Conservation (phyloP, 140 eudicot genomes). For the Stevia rebaudiana region DNA sequence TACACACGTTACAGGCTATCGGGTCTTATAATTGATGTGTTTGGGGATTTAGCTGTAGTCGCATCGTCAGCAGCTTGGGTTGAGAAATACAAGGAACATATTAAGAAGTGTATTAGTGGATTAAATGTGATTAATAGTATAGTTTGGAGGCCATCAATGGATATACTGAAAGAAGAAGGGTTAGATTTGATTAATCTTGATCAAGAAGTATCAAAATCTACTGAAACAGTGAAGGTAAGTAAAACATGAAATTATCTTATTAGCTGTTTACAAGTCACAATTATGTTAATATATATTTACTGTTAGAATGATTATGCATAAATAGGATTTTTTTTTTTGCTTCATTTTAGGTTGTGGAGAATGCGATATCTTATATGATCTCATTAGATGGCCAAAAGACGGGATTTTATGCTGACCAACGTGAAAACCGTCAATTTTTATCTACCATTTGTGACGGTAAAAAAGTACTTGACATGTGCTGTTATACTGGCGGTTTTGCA, state of each 20-base stretch:
- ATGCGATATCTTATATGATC: slow-evolving; percentile 65
- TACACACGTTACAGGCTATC: slow-evolving; percentile 54
- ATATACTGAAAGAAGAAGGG: slow-evolving; percentile 93
- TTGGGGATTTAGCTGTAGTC: slow-evolving; percentile 79
- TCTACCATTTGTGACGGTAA: slow-evolving; percentile 55
- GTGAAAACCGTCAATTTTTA: slow-evolving; percentile 81
- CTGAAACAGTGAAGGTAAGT: slow-evolving; percentile 57
- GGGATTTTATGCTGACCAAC: slow-evolving; percentile 97
- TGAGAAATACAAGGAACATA: slow-evolving; percentile 74
- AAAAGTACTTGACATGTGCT: slow-evolving; percentile 85
- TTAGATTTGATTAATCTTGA: slow-evolving; percentile 42
- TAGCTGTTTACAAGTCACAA: background rate
- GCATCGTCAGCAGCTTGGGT: slow-evolving; percentile 99
- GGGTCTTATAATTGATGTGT: slow-evolving; percentile 86
- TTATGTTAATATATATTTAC: background rate
- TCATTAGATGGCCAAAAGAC: slow-evolving; percentile 97
- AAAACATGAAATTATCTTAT: slow-evolving; percentile 1
- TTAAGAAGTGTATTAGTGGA: slow-evolving; percentile 50
- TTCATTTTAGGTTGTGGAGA: slow-evolving; percentile 67
- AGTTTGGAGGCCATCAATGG: slow-evolving; percentile 86
- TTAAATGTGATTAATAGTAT: slow-evolving; percentile 38
- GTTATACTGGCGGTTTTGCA: slow-evolving; percentile 96
- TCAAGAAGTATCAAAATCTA: slow-evolving; percentile 34
- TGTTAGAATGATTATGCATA: background rate
- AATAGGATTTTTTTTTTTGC: background rate